phyloP scores from a whole-genome alignment of 306 rosid species.

The Corylus avellana region DNA sequence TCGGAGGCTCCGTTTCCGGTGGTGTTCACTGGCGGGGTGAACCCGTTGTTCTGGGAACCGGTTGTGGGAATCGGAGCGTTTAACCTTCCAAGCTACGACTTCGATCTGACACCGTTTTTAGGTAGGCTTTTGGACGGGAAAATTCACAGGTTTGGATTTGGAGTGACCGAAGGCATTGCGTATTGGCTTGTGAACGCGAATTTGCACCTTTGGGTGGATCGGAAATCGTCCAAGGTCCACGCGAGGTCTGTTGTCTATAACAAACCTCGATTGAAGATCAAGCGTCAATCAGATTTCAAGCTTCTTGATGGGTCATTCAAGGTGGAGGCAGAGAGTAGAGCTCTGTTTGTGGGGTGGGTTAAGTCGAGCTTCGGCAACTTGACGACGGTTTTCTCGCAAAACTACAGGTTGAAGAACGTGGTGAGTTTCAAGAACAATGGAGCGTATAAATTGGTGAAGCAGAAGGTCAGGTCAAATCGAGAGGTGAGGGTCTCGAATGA shows the following conservation, averaged over 20 bases:
- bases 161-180: slow-evolving; percentile 62
- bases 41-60: slow-evolving; percentile 82
- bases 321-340: slow-evolving; percentile 51
- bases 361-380: slow-evolving; percentile 60
- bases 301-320: slow-evolving; percentile 68
- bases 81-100: slow-evolving; percentile 62
- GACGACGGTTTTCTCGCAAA: slow-evolving; percentile 45
- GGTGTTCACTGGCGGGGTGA: slow-evolving; percentile 75
- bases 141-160: slow-evolving; percentile 58
- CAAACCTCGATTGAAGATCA: slow-evolving; percentile 39
- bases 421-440: slow-evolving; percentile 48
- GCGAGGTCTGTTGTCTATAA: slow-evolving; percentile 16
- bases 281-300: slow-evolving; percentile 37
- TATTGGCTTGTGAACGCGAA: slow-evolving; percentile 84
- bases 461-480: slow-evolving; percentile 41
- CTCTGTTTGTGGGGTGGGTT: slow-evolving; percentile 59
- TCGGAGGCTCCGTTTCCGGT: slow-evolving; percentile 86
- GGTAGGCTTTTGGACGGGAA: slow-evolving; percentile 60
- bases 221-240: slow-evolving; percentile 31
- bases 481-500: slow-evolving; percentile 32
- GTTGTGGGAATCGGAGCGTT: slow-evolving; percentile 83
- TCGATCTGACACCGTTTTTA: slow-evolving; percentile 73
- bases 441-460: slow-evolving; percentile 54
- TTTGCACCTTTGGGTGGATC: slow-evolving; percentile 82
- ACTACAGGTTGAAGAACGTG: slow-evolving; percentile 38